phyloP scores from a whole-genome alignment of 306 rosid genomes.

The Delonix regia region DNA sequence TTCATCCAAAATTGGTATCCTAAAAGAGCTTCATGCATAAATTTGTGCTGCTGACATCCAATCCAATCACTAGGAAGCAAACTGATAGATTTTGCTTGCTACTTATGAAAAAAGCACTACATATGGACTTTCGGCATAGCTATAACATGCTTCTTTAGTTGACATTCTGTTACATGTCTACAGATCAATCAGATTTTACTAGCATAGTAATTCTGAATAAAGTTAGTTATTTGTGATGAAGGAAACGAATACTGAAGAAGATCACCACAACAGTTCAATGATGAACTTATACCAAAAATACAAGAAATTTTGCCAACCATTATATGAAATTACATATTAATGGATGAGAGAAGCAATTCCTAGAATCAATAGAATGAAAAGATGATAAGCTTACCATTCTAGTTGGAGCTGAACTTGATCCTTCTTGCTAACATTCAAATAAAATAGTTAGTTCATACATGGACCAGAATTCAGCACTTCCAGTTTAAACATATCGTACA shows the following conservation, averaged over 20 bases:
- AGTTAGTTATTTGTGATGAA: background rate
- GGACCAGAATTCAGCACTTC: conserved; percentile 25
- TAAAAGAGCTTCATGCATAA: background rate
- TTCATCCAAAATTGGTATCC: conserved; percentile 6
- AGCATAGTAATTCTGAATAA: background rate
- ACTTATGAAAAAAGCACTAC: background rate
- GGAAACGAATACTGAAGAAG: background rate
- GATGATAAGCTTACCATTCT: conserved; percentile 73
- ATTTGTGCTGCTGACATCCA: background rate
- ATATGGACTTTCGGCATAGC: background rate
- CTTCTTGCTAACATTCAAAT: conserved; percentile 66
- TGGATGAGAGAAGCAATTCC: background rate
- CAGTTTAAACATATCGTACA: conserved; percentile 26
- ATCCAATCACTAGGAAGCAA: background rate
- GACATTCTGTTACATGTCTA: background rate
- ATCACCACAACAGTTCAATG: background rate
- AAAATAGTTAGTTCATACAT: conserved; percentile 37
- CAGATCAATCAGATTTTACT: background rate
- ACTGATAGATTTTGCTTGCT: background rate
- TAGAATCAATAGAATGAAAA: conserved; percentile 32
- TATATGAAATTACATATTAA: background rate
- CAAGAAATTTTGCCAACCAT: background rate
- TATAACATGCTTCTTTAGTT: background rate
- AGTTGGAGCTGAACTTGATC: conserved; percentile 91
- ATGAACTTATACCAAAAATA: background rate